These are phyloP conservation scores for Bruguiera sexangula DNA, from an alignment of 345 rosid species.

Conservation along the genomic window DNA sequence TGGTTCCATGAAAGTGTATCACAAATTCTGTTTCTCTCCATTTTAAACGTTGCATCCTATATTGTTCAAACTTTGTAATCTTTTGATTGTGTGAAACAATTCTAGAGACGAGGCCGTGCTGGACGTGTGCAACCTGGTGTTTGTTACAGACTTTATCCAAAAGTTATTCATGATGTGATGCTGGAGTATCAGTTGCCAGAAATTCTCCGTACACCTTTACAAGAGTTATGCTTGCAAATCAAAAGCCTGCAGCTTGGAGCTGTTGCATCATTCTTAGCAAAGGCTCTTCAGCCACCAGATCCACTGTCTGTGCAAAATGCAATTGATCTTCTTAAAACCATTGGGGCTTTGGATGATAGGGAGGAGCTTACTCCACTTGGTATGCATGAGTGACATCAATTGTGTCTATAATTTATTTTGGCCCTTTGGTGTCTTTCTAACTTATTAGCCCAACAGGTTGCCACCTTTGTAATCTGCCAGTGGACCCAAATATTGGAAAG, in stretches of 20 bases:
- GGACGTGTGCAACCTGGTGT: conserved; percentile 98
- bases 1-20: conserved; percentile 8
- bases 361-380: conserved; percentile 96
- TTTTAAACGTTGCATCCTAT: conserved; percentile 12
- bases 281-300: conserved; percentile 98
- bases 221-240: conserved; percentile 86
- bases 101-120: conserved; percentile 95
- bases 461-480: conserved; percentile 79
- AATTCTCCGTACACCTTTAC: conserved; percentile 89
- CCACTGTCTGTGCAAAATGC: conserved; percentile 94
- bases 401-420: conserved; percentile 8
- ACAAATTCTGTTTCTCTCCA: background rate
- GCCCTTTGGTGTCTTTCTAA: conserved; percentile 13
- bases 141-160: conserved; percentile 90
- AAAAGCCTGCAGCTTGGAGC: conserved; percentile 89
- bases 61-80: background rate
- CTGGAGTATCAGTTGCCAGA: conserved; percentile 82
- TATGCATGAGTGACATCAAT: conserved; percentile 26
- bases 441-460: conserved; percentile 44
- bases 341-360: conserved; percentile 78
- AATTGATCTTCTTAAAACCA: conserved; percentile 86
- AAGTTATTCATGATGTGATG: conserved; percentile 72
- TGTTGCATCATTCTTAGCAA: conserved; percentile 79
- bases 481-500: conserved; percentile 93
- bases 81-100: conserved; percentile 20